phyloP scores from a whole-genome alignment of 495 filamentous ascomycete genomes.

The Cryomyces antarcticus region DNA sequence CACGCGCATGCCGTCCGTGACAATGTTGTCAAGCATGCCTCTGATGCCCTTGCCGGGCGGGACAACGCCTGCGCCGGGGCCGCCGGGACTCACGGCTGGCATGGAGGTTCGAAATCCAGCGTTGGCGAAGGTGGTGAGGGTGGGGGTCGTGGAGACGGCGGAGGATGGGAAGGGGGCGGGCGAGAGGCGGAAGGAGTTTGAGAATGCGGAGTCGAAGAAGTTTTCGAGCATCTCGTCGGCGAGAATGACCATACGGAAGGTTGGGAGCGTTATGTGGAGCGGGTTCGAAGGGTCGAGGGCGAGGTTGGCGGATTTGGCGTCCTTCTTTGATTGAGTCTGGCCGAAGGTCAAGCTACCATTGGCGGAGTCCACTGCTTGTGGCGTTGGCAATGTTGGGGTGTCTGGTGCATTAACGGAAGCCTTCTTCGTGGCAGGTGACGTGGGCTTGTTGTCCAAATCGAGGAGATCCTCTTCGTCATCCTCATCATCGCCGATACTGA shows the following conservation, averaged over 20 bases:
- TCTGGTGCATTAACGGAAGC: not conserved
- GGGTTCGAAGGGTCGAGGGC: conserved; percentile 85
- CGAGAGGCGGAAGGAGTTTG: conserved; percentile 48
- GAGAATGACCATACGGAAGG: conserved; percentile 95
- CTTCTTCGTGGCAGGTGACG: conserved; percentile 2
- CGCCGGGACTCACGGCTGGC: conserved; percentile 16
- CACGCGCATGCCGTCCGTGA: conserved; percentile 88
- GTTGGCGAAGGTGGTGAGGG: conserved; percentile 60
- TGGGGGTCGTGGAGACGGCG: conserved; percentile 26
- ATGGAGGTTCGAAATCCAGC: conserved; percentile 7
- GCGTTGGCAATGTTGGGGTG: conserved; percentile 8
- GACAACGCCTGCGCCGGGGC: conserved; percentile 16
- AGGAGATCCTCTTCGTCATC: conserved; percentile 54
- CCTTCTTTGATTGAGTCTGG: conserved; percentile 19
- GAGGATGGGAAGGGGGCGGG: conserved; percentile 24
- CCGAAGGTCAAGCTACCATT: not conserved
- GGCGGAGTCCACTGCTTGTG: conserved; percentile 4
- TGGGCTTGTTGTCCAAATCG: conserved; percentile 24
- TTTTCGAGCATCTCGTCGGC: conserved; percentile 88
- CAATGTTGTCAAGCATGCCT: conserved; percentile 89
- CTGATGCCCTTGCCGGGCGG: conserved; percentile 60
- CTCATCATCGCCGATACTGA: conserved; percentile 62
- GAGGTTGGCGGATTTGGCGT: conserved; percentile 50
- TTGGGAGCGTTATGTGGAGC: conserved; percentile 87
- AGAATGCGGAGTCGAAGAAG: conserved; percentile 77